phyloP scores from a whole-genome alignment of 495 filamentous ascomycete genomes.

The Xylaria curta region DNA sequence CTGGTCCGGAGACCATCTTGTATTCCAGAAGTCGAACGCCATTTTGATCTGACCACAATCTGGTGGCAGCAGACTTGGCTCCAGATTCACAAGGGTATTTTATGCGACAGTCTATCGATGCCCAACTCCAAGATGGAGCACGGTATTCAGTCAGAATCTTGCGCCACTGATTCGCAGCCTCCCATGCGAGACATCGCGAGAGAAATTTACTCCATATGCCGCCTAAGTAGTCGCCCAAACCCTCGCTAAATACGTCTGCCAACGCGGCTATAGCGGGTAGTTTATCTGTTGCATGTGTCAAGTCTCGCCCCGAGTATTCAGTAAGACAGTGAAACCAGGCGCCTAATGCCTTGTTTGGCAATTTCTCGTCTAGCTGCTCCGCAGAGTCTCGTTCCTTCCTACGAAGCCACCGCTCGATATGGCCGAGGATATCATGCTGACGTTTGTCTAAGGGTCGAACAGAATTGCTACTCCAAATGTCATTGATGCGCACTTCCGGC shows the following conservation, averaged over 20 bases:
- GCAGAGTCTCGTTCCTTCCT: background rate
- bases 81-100: background rate
- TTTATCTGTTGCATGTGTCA: background rate
- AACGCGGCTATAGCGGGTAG: background rate
- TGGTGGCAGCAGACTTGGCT: background rate
- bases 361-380: background rate
- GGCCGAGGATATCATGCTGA: background rate
- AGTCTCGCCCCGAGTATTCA: background rate
- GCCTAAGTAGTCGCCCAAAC: background rate
- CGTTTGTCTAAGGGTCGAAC: background rate
- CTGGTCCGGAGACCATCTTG: background rate
- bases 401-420: background rate
- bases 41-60: background rate
- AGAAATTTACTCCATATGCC: background rate
- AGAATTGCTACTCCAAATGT: background rate
- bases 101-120: background rate
- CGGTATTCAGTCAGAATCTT: background rate
- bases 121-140: background rate
- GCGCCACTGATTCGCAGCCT: background rate
- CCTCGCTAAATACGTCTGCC: background rate
- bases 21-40: background rate
- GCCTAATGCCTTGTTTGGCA: background rate
- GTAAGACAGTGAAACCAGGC: background rate
- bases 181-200: constrained; percentile 1
- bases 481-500: background rate